Evolutionary conservation across 225 moss, liverwort and hornwort species (phyloP).

Genomic region (Anthoceros angustus): DNA sequence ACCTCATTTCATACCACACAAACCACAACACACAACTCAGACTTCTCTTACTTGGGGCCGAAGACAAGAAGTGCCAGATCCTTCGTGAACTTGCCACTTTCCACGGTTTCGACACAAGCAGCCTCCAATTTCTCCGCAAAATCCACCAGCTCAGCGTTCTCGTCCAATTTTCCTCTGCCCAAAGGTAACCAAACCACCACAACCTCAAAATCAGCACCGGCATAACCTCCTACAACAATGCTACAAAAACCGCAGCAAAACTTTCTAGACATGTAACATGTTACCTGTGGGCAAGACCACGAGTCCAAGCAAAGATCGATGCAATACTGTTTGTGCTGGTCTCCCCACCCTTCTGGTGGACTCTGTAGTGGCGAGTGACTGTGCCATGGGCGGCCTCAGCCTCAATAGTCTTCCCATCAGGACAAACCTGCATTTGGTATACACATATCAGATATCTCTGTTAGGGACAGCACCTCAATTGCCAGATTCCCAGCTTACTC

Average conservation of each 20-base stretch:
- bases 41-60: constrained; percentile 50
- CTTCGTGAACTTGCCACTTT: constrained; percentile 84
- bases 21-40: not conserved
- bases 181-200: not conserved
- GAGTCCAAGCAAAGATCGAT: constrained; percentile 94
- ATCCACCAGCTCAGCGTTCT: constrained; percentile 36
- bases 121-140: constrained; percentile 71
- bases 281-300: constrained; percentile 68
- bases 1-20: not conserved
- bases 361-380: constrained; percentile 84
- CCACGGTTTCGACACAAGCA: constrained; percentile 63
- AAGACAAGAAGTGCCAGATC: constrained; percentile 74
- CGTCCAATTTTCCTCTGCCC: constrained; percentile 55
- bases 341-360: constrained; percentile 91
- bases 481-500: not conserved
- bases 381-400: constrained; percentile 98
- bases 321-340: constrained; percentile 98
- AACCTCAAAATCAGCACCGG: not conserved
- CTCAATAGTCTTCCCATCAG: constrained; percentile 88
- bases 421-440: constrained; percentile 30
- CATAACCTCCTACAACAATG: too few relatives aligned
- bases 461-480: not conserved
- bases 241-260: too few relatives aligned
- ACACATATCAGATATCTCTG: not conserved
- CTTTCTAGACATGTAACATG: not conserved